Percentiles rank a stretch among this genome's conserved stretches.
Evolutionary conservation across 257 asterid genomes (phyloP).

Genomic region (Lithospermum erythrorhizon): DNA sequence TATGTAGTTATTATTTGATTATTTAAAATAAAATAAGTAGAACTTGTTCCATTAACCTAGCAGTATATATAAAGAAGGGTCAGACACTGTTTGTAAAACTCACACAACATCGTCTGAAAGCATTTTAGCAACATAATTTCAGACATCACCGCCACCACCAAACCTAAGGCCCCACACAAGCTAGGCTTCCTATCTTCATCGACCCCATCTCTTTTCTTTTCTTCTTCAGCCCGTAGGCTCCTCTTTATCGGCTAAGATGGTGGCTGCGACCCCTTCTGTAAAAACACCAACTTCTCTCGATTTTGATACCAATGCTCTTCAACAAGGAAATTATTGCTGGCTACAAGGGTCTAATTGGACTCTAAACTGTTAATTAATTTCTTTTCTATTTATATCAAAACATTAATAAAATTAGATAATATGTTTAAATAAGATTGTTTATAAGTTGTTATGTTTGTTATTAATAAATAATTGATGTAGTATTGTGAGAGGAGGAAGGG

Average conservation of each 20-base stretch:
- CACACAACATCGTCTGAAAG: no score
- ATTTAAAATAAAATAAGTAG: no score
- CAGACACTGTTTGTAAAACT: no score
- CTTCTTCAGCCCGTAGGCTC: conserved; percentile 32
- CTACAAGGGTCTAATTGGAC: conserved; percentile 55
- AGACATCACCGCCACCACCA: conserved; percentile 20
- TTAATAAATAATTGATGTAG: conserved; percentile 28
- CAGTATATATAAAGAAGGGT: no score
- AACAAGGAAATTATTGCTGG: conserved; percentile 86
- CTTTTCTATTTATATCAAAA: no score
- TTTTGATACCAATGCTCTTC: conserved; percentile 71
- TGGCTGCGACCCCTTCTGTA: conserved; percentile 33
- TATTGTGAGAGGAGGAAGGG: conserved; percentile 96
- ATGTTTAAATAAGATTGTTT: no score
- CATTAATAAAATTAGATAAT: no score
- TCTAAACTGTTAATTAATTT: no score
- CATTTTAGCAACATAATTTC: no score
- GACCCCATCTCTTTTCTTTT: conserved; percentile 35
- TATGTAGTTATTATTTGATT: no score
- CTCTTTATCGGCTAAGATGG: conserved; percentile 47
- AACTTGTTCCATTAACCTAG: no score
- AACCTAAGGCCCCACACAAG: conserved; percentile 20
- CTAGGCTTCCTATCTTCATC: conserved; percentile 53
- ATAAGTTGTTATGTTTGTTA: not conserved
- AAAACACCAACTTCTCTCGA: conserved; percentile 42